phyloP scores from a whole-genome alignment of 345 rosid species.

The Lepidium sativum region DNA sequence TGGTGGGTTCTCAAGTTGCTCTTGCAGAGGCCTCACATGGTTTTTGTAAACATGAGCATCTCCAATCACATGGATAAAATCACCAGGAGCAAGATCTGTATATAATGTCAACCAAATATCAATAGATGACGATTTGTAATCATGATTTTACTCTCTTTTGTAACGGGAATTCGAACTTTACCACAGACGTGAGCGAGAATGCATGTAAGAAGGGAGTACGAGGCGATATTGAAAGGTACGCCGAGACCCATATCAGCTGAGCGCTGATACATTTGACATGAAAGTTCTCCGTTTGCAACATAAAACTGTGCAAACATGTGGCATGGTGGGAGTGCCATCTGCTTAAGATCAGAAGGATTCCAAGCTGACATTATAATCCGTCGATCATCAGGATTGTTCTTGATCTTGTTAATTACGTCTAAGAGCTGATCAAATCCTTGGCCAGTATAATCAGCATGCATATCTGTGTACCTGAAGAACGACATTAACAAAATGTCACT shows the following conservation, averaged over 20 bases:
- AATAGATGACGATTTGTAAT: neutral
- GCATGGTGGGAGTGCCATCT: slow-evolving; percentile 99
- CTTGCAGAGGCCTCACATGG: slow-evolving; percentile 79
- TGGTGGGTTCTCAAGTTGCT: slow-evolving; percentile 87
- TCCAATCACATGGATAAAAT: slow-evolving; percentile 73
- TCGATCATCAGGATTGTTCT: slow-evolving; percentile 84
- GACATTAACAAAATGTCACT: neutral
- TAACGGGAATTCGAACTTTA: slow-evolving; percentile 17
- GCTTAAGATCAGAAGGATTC: slow-evolving; percentile 91
- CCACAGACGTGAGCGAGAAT: slow-evolving; percentile 96
- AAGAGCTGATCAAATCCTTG: slow-evolving; percentile 94
- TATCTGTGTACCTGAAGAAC: slow-evolving; percentile 64
- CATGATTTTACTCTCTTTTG: neutral
- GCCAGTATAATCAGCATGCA: slow-evolving; percentile 92
- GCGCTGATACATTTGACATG: slow-evolving; percentile 98
- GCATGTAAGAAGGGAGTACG: slow-evolving; percentile 85
- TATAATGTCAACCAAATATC: neutral
- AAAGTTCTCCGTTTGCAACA: slow-evolving; percentile 82
- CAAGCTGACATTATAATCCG: slow-evolving; percentile 90
- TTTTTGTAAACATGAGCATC: slow-evolving; percentile 85
- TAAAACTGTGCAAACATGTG: slow-evolving; percentile 99
- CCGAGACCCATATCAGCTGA: slow-evolving; percentile 98
- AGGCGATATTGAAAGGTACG: slow-evolving; percentile 94
- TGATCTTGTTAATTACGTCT: slow-evolving; percentile 86
- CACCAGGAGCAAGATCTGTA: slow-evolving; percentile 84